These are phyloP conservation scores for Saccharomyces mikatae DNA, from an alignment of 805 yeast species.

Conservation along the genomic window DNA sequence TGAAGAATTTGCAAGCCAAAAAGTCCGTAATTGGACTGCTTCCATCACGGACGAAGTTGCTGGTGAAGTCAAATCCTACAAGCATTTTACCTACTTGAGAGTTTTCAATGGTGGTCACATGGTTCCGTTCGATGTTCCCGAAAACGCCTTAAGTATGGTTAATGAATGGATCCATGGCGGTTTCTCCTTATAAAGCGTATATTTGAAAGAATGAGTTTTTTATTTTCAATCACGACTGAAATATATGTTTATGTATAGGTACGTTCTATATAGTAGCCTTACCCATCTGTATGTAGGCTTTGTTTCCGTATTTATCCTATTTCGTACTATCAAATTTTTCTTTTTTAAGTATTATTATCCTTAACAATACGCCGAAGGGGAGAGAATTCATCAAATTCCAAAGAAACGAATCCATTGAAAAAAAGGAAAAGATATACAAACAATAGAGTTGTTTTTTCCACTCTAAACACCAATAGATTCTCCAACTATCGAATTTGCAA, in stretches of 20 bases:
- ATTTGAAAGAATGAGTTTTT: background rate
- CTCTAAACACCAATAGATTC: background rate
- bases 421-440: background rate
- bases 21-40: slow-evolving; percentile 39
- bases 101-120: slow-evolving; percentile 90
- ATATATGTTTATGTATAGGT: background rate
- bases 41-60: slow-evolving; percentile 42
- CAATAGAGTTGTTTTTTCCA: background rate
- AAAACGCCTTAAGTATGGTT: slow-evolving; percentile 66
- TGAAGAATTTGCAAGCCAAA: slow-evolving; percentile 43
- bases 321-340: background rate
- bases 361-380: background rate
- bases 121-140: slow-evolving; percentile 91
- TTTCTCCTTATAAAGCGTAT: slow-evolving; percentile 25
- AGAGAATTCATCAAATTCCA: background rate
- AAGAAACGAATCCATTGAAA: background rate
- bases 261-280: background rate
- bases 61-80: slow-evolving; percentile 61
- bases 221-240: background rate
- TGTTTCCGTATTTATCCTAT: background rate
- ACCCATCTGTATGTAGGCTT: background rate
- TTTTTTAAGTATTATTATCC: background rate
- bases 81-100: slow-evolving; percentile 71
- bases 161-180: slow-evolving; percentile 80
- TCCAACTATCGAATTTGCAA: background rate